Percentiles rank a stretch among this genome's conserved stretches.
Conservation (phyloP, 2,329 filamentous ascomycete species). For the Tolypocladium endophyticum region DNA sequence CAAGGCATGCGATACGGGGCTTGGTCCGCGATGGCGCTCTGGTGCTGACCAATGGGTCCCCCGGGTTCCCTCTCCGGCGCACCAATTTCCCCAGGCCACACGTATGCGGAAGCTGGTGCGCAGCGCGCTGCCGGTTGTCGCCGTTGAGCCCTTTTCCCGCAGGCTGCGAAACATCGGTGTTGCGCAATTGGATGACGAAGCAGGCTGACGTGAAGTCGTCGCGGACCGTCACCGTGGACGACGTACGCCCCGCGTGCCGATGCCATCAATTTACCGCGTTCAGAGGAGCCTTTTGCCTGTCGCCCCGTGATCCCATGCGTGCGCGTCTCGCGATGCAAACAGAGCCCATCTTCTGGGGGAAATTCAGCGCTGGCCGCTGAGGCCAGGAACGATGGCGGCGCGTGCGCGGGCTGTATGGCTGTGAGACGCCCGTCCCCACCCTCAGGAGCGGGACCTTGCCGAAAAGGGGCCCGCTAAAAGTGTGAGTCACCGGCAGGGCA, state of each 20-base stretch:
- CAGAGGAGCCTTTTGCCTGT: not conserved
- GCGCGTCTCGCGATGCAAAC: not conserved
- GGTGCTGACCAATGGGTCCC: not conserved
- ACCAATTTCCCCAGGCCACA: not conserved
- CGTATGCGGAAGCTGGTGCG: not conserved
- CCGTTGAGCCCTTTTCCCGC: not conserved
- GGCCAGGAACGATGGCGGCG: not conserved
- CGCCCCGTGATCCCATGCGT: not conserved
- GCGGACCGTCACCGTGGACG: too few species aligned
- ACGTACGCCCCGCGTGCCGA: not conserved
- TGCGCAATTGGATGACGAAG: not conserved
- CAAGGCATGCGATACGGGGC: not conserved
- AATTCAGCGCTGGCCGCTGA: not conserved
- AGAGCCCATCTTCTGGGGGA: not conserved
- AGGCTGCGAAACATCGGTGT: not conserved
- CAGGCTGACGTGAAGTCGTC: not conserved
- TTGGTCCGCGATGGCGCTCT: not conserved
- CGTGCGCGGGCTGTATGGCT: not conserved
- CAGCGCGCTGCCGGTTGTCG: not conserved
- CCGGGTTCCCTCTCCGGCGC: not conserved
- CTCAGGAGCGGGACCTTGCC: constrained; percentile 15
- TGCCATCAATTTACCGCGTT: not conserved
- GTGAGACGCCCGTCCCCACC: constrained; percentile 5
- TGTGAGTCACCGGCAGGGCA: constrained; percentile 24
- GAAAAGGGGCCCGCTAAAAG: constrained; percentile 14